phyloP scores from a whole-genome alignment of 257 asterid genomes.

The Solanum pinnatisectum region DNA sequence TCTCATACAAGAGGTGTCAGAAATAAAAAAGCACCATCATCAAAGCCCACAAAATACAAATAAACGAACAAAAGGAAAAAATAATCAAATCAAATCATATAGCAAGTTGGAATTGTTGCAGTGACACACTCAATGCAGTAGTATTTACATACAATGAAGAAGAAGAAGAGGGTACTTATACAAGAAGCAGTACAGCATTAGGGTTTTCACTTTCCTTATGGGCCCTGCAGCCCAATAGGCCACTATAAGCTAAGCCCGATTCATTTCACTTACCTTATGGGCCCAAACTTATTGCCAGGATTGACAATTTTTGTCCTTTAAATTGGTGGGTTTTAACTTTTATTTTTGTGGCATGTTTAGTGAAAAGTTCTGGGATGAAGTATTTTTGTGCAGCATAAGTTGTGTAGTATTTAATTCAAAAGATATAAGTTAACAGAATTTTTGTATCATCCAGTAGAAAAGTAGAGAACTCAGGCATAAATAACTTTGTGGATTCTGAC shows the following conservation, averaged over 20 bases:
- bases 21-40: constrained; percentile 48
- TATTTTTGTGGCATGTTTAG: neutral
- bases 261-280: neutral
- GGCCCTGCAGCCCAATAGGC: neutral
- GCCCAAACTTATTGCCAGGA: neutral
- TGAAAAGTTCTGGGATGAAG: neutral
- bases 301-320: too few species aligned
- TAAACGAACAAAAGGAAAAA: neutral
- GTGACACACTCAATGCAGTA: neutral
- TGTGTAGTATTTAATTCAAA: too few species aligned
- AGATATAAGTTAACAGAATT: too few species aligned
- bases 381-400: neutral
- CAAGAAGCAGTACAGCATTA: neutral
- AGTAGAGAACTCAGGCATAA: too few species aligned
- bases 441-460: too few species aligned
- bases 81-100: neutral
- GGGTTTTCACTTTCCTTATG: neutral
- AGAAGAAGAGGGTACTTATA: neutral
- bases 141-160: neutral
- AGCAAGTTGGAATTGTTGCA: neutral
- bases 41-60: constrained; percentile 10
- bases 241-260: neutral
- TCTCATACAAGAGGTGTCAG: constrained; percentile 98
- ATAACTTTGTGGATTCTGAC: too few species aligned
- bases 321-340: too few species aligned